phyloP scores from a whole-genome alignment of 176 grass and related monocot species.

The Eragrostis nindensis region DNA sequence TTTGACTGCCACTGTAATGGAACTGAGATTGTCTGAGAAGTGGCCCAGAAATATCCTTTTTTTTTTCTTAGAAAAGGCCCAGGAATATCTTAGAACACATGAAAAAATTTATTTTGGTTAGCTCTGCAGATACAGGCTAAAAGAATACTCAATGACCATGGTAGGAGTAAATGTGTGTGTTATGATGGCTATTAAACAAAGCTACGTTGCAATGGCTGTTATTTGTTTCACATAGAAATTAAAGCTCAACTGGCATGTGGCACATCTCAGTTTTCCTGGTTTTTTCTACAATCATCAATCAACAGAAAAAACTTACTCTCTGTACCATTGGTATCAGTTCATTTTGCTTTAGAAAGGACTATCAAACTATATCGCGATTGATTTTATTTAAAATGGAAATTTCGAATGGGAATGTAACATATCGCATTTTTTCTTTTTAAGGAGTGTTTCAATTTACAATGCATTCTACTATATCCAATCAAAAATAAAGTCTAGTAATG shows the following conservation, averaged over 20 bases:
- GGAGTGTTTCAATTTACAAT: neutral
- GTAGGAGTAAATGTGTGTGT: neutral
- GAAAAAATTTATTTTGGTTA: neutral
- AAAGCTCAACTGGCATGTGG: neutral
- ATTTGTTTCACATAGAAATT: too few relatives aligned
- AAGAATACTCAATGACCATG: neutral
- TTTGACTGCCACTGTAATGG: neutral
- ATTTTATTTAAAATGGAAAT: neutral
- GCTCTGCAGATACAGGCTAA: neutral
- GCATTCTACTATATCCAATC: neutral
- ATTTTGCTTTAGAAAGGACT: neutral
- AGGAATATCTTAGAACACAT: neutral
- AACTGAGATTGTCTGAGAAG: neutral
- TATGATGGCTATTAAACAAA: neutral
- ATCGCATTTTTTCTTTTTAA: neutral
- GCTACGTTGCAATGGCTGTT: neutral
- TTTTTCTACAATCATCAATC: neutral
- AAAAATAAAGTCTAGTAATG: neutral
- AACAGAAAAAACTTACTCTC: neutral
- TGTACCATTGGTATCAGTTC: neutral
- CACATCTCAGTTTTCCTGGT: too few relatives aligned
- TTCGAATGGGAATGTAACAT: conserved; percentile 1
- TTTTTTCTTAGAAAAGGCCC: too few relatives aligned
- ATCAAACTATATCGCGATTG: neutral
- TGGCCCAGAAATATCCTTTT: neutral